A percentile compares a stretch with the other conserved stretches of the same genome.
Evolutionary conservation across 805 yeast genomes (phyloP).

Genomic region (Starmerella cellae): DNA sequence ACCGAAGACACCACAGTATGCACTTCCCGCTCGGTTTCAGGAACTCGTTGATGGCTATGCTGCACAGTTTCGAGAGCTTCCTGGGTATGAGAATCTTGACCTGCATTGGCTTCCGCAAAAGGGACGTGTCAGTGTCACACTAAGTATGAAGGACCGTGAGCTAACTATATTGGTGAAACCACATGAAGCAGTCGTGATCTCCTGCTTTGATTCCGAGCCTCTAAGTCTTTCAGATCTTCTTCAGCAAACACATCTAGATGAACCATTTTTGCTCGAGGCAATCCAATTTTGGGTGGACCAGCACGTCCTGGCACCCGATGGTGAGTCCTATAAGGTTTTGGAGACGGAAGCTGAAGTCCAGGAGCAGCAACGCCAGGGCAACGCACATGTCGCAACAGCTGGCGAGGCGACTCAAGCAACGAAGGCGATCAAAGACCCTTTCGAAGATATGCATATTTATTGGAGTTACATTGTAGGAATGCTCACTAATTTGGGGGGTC

Average conservation of each 20-base stretch:
- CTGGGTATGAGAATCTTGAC: slow-evolving; percentile 41
- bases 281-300: slow-evolving; percentile 52
- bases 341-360: slow-evolving; percentile 23
- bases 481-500: slow-evolving; percentile 42
- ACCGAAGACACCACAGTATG: slow-evolving; percentile 6
- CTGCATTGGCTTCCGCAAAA: slow-evolving; percentile 43
- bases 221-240: slow-evolving; percentile 29
- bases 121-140: slow-evolving; percentile 49
- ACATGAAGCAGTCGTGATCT: slow-evolving; percentile 53
- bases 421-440: slow-evolving; percentile 1
- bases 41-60: slow-evolving; percentile 32
- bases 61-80: slow-evolving; percentile 28
- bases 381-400: slow-evolving; percentile 17
- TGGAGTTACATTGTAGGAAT: slow-evolving; percentile 44
- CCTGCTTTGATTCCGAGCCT: slow-evolving; percentile 14
- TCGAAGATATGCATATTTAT: slow-evolving; percentile 29
- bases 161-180: slow-evolving; percentile 44
- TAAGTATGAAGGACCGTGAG: slow-evolving; percentile 40
- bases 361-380: slow-evolving; percentile 17
- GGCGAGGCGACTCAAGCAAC: slow-evolving; percentile 16
- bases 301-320: slow-evolving; percentile 38
- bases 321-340: slow-evolving; percentile 31
- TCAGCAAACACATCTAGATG: slow-evolving; percentile 33
- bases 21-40: slow-evolving; percentile 37
- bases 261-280: slow-evolving; percentile 30